Base-by-base conservation (phyloP, 345 rosid species). In the Psidium guajava region DNA sequence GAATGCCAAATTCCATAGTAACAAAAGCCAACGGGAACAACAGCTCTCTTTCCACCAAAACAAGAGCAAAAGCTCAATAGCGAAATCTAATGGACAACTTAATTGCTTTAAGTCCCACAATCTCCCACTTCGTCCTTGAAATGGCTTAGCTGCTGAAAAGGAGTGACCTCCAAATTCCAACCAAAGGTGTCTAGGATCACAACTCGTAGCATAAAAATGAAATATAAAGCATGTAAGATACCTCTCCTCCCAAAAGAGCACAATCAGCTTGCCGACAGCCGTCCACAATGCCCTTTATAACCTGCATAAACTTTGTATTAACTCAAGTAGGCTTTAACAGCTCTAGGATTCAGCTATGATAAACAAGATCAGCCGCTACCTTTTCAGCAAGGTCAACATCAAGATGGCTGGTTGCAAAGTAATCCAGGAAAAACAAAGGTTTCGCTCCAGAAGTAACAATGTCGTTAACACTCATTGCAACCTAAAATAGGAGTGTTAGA, bases 401-500 rank as follows among this genome's bases (percentile, higher is more conserved):
- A 40, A 97, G 98, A 89, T 82, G 94, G 86, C 98, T 95, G 10
- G 98, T 96, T 8, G 99, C 99, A 90, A 94, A 97, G 89, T 97
- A 97, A 90, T 97, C 99, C 49, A 97, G 94, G 87, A 97, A 96
- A 91, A 96, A 95, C 56, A 97, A 86, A 55, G 99, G 99, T 85
- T 94, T 96, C 6, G 99, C 99, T 74, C 99, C 99, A 44, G 97
- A 97, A 85, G 99, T 97, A 83, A 97, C 88, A 89, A 97, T 97
- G 88, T 96, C 99, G 85, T 96, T 97, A 86, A 97, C 99, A 87
- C 98, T 95, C 99, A 97, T 96, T 3, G 99, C 99, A 59, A 97
- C 99, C 99, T 96, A 11, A 20, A 22, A 85, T 77, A 88, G 56
- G 61, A 83, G 58, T 73, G 82, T 83, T 59, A 90, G 83, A 51